phyloP scores from a whole-genome alignment of 495 filamentous ascomycete species.

The Hypoxylon crocopeplum region DNA sequence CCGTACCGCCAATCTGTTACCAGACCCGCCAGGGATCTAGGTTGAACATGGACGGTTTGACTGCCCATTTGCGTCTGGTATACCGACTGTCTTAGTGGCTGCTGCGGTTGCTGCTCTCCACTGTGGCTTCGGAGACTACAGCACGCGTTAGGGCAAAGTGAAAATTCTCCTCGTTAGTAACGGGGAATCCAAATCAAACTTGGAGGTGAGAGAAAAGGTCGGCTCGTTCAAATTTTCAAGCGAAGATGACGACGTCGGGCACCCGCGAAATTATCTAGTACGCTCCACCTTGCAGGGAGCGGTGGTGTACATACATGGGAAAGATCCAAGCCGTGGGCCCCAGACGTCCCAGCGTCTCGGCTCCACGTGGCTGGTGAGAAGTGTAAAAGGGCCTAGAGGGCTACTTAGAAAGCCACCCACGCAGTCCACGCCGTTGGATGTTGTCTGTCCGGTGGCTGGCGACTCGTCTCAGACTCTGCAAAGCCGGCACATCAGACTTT shows the following conservation, averaged over 20 bases:
- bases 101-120: too few relatives aligned
- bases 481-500: conserved; percentile 26
- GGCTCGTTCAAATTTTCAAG: conserved; percentile 9
- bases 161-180: conserved; percentile 1
- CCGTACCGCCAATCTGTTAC: conserved; percentile 11
- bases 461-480: conserved; percentile 24
- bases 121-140: conserved; percentile 16
- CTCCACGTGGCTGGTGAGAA: conserved; percentile 32
- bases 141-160: neutral
- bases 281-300: conserved; percentile 30
- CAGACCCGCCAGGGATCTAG: conserved; percentile 16
- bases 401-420: neutral
- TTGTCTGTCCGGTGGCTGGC: conserved; percentile 3
- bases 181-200: too few relatives aligned
- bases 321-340: neutral
- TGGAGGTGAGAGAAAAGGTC: neutral
- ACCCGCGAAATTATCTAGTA: conserved; percentile 38
- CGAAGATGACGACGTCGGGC: conserved; percentile 22
- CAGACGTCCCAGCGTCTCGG: conserved; percentile 28
- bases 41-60: conserved; percentile 11
- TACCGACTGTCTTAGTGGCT: neutral
- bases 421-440: conserved; percentile 22
- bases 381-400: conserved; percentile 10
- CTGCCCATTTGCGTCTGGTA: too few relatives aligned
- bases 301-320: conserved; percentile 7